These are phyloP conservation scores for Geosmithia morbida DNA, from an alignment of 2,329 filamentous ascomycete species.

Conservation along the genomic window DNA sequence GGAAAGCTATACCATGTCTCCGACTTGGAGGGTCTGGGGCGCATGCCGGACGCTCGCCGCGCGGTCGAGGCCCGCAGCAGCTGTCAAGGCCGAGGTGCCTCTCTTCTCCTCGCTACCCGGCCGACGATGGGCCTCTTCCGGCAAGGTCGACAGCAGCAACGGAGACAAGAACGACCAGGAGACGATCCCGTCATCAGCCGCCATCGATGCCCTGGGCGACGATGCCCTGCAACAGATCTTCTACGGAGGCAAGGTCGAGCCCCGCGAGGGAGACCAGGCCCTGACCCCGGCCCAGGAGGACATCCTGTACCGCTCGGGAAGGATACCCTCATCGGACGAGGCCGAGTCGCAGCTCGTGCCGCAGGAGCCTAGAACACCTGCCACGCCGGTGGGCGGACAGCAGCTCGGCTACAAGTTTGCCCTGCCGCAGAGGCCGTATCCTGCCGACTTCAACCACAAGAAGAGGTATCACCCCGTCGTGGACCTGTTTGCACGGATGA, in stretches of 20 bases:
- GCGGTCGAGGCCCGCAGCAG: slow-evolving; percentile 17
- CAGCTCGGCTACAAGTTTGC: slow-evolving; percentile 57
- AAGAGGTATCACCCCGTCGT: slow-evolving; percentile 77
- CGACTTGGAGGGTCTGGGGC: slow-evolving; percentile 34
- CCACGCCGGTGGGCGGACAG: background rate
- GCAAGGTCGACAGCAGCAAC: slow-evolving; percentile 7
- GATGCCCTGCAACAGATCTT: slow-evolving; percentile 19
- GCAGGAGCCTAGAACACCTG: slow-evolving; percentile 8
- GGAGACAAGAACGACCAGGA: background rate
- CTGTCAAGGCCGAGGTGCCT: slow-evolving; percentile 5
- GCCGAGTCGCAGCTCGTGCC: slow-evolving; percentile 5
- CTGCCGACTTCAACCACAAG: slow-evolving; percentile 50
- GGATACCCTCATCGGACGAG: slow-evolving; percentile 19
- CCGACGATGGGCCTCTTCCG: slow-evolving; percentile 10
- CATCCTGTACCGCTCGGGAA: slow-evolving; percentile 25
- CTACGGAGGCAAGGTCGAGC: slow-evolving; percentile 17
- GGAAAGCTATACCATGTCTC: slow-evolving; percentile 31
- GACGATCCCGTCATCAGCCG: background rate
- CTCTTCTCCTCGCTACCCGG: slow-evolving; percentile 11
- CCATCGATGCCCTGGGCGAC: slow-evolving; percentile 14
- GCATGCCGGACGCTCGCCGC: slow-evolving; percentile 25
- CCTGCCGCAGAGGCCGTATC: slow-evolving; percentile 52
- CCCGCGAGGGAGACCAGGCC: slow-evolving; percentile 14
- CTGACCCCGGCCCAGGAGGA: slow-evolving; percentile 27
- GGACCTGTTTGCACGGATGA: slow-evolving; percentile 72